A percentile compares a stretch with the other conserved stretches of the same genome.
Conservation (phyloP, 202 grass and related monocot genomes). For the Setaria viridis region DNA sequence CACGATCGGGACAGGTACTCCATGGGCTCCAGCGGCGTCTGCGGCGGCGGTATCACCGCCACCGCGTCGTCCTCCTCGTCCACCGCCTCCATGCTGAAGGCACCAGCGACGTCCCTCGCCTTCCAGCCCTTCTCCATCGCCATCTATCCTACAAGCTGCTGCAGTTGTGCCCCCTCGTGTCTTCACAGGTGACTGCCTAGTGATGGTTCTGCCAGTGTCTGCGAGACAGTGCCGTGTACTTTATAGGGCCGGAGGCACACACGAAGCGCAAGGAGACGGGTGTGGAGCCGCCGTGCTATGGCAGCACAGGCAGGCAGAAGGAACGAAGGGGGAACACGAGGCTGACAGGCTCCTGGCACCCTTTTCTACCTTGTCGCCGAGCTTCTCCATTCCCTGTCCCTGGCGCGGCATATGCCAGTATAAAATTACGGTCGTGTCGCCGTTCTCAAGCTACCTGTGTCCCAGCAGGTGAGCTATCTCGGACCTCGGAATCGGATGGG, state of each 20-base stretch:
- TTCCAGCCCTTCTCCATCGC: slow-evolving; percentile 64
- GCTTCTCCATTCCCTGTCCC: slow-evolving; percentile 32
- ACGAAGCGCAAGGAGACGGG: slow-evolving; percentile 62
- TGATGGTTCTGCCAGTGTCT: slow-evolving; percentile 3
- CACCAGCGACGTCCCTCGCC: slow-evolving; percentile 36
- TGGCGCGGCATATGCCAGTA: not conserved
- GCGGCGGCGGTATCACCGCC: slow-evolving; percentile 64
- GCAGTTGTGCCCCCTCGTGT: not conserved
- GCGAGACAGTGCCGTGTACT: slow-evolving; percentile 38
- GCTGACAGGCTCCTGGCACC: slow-evolving; percentile 55
- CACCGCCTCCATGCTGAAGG: slow-evolving; percentile 45
- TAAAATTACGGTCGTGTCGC: slow-evolving; percentile 31
- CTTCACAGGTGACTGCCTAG: not conserved
- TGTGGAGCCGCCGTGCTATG: slow-evolving; percentile 51
- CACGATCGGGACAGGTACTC: slow-evolving; percentile 83
- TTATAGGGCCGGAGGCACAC: slow-evolving; percentile 60
- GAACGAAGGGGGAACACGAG: slow-evolving; percentile 50
- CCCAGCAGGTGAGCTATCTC: slow-evolving; percentile 63
- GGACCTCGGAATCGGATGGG: slow-evolving; percentile 35
- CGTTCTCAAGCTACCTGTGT: slow-evolving; percentile 41
- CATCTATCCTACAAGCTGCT: slow-evolving; percentile 15
- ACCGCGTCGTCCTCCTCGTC: slow-evolving; percentile 42
- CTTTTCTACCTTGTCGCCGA: slow-evolving; percentile 44
- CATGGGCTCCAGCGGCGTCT: slow-evolving; percentile 84
- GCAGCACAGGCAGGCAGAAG: slow-evolving; percentile 30